A percentile compares a stretch with the other conserved stretches of the same genome.
Conservation (phyloP, 805 yeast species). For the Wickerhamiella nectarea region DNA sequence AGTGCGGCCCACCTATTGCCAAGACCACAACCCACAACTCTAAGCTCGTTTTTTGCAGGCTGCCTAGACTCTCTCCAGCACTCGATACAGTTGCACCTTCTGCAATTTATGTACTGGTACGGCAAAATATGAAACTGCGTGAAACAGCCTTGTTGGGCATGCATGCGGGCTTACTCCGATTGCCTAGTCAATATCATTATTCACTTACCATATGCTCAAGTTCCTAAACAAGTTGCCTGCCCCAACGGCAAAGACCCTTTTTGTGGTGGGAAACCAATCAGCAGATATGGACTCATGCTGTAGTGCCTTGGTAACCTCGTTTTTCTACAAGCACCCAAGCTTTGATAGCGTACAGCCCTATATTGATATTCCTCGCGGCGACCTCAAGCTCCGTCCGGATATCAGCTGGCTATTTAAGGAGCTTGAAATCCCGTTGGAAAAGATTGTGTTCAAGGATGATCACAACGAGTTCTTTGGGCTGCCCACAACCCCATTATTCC, state of each 20-base stretch:
- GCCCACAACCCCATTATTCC: slow-evolving; percentile 28
- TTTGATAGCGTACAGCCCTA: slow-evolving; percentile 44
- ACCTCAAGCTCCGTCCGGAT: slow-evolving; percentile 59
- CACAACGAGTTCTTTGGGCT: slow-evolving; percentile 1
- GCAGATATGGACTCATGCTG: slow-evolving; percentile 84
- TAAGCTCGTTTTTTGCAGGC: no score
- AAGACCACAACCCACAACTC: no score
- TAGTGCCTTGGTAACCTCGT: slow-evolving; percentile 61
- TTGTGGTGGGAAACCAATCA: slow-evolving; percentile 73
- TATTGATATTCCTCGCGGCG: slow-evolving; percentile 55
- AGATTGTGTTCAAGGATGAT: slow-evolving; percentile 46
- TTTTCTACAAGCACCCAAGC: slow-evolving; percentile 28
- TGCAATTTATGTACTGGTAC: no score
- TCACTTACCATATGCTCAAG: slow-evolving; percentile 1
- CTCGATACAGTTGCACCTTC: no score
- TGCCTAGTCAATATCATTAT: background rate
- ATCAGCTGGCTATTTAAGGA: slow-evolving; percentile 39
- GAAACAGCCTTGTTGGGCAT: background rate
- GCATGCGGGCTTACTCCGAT: background rate
- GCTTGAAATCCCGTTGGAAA: slow-evolving; percentile 34
- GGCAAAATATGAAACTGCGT: no score
- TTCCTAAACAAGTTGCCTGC: slow-evolving; percentile 5
- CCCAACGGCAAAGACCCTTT: slow-evolving; percentile 1
- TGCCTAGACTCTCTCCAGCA: no score
- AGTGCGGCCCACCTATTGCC: no score